Evolutionary conservation across 1,139 yeast genomes (phyloP), one percentile per base, ranked within the genome.

Genomic region (Saccharomycopsis hybrid): DNA sequence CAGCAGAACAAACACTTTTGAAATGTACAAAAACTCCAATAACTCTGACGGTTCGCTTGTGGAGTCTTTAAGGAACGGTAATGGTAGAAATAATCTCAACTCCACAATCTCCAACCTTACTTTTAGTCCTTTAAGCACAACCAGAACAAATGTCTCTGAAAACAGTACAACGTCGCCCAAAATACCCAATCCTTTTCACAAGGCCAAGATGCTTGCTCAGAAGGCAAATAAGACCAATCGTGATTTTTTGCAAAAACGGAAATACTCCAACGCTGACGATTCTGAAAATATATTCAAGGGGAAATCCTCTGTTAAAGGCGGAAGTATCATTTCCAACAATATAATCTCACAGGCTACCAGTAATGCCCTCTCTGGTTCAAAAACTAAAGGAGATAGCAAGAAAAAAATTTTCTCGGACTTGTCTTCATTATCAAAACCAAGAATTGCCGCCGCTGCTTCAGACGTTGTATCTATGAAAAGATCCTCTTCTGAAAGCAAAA

Each of bases 51-150:
- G 39, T 9, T 47, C 51, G 4, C 33, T 50, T 9, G 13, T 33
- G 8, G 25, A 39, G 7, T 39, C 44, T 8, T 29, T 13, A 27
- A 28, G 13, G 2, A 39, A 46, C 39, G 37, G 37, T 31, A 31
- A 5, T 5, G 32, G 32, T 11, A 35, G 25, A 5, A 40, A 44
- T 28, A 39, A 44, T 36, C 38, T 46, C 31, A 40, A 48, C 27
- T n/a, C 47, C 13, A 43, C 51, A 8, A 44, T 53, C 7, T 49
- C 52, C 11, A 52, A 49, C 35, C 43, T 53, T 13, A 49, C 51
- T 2, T 53, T 53, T 28, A 53, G 54, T 31, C 54, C 54, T 7
- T 35, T 49, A 13, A 46, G 50, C 27, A 41, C 36, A 13, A 41
- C 47, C 11, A 43, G 38, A 27, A 13, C 29, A 5, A 35, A 37